Percentiles rank a stretch among this genome's conserved stretches.
phyloP scores from a whole-genome alignment of 768 basidiomycete genomes.

The Boletus fagicola region DNA sequence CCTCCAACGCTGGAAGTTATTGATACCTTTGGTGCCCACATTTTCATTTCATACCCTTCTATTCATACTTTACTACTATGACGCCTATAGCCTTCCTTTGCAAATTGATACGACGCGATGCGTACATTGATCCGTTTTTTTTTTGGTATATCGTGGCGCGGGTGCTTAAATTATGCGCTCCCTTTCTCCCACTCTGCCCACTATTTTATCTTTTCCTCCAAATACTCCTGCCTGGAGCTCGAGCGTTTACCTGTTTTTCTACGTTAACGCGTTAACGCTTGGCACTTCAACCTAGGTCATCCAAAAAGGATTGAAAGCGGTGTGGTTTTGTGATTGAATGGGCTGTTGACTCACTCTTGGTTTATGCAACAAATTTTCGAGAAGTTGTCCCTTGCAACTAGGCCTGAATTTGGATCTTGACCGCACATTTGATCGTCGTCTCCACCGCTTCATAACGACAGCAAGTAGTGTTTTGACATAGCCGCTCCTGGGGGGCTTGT shows the following conservation, averaged over 20 bases:
- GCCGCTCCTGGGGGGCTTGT: not conserved
- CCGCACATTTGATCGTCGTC: not conserved
- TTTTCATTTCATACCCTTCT: conserved; percentile 20
- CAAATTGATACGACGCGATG: not conserved
- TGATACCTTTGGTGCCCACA: conserved; percentile 21
- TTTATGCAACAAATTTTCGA: not conserved
- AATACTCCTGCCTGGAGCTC: conserved; percentile 20
- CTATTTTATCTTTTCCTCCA: not conserved
- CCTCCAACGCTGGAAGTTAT: conserved; percentile 9
- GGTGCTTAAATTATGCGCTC: not conserved
- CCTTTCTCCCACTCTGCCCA: not conserved
- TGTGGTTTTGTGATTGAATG: not conserved
- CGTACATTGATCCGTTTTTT: not conserved
- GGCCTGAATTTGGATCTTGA: not conserved
- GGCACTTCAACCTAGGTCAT: not conserved
- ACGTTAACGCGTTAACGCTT: conserved; percentile 2
- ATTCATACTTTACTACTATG: not conserved
- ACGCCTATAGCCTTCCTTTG: not conserved
- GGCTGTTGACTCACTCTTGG: not conserved
- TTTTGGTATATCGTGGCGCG: not conserved
- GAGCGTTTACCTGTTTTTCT: conserved; percentile 17
- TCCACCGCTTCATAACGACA: not conserved
- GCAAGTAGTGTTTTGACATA: not conserved
- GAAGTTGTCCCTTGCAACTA: not conserved
- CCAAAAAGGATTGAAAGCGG: not conserved